Evolutionary conservation across 805 yeast species (phyloP).

Genomic region (Zygosaccharomyces rouxii): DNA sequence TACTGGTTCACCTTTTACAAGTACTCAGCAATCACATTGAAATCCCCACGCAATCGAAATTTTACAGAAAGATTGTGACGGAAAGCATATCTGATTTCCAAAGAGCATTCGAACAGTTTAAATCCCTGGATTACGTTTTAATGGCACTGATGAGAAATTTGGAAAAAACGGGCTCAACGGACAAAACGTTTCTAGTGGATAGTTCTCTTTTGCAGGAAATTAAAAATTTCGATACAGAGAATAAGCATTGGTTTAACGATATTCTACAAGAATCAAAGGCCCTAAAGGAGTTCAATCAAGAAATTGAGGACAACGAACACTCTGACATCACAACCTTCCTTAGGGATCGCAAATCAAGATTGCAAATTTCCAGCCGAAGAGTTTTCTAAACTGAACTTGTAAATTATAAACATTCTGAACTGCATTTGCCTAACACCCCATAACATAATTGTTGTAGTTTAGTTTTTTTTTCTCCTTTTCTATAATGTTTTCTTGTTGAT

Average conservation of each 20-base stretch:
- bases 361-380: conserved; percentile 20
- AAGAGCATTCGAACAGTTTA: conserved; percentile 20
- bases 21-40: conserved; percentile 22
- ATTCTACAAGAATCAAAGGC: conserved; percentile 18
- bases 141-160: conserved; percentile 13
- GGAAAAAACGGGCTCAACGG: conserved; percentile 11
- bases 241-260: conserved; percentile 17
- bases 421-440: not conserved
- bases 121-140: conserved; percentile 15
- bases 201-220: conserved; percentile 14
- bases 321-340: conserved; percentile 6
- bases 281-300: conserved; percentile 12
- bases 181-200: conserved; percentile 16
- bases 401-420: not conserved
- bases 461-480: not conserved
- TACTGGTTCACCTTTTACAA: conserved; percentile 17
- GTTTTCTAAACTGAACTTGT: conserved; percentile 14
- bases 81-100: conserved; percentile 21
- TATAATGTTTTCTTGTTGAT: not conserved
- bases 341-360: conserved; percentile 17
- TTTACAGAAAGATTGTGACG: conserved; percentile 18
- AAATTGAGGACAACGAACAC: not conserved
- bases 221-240: conserved; percentile 16
- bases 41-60: conserved; percentile 11
- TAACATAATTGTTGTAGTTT: not conserved